phyloP scores from a whole-genome alignment of 2,329 filamentous ascomycete species.

The Cladosporium sp. region DNA sequence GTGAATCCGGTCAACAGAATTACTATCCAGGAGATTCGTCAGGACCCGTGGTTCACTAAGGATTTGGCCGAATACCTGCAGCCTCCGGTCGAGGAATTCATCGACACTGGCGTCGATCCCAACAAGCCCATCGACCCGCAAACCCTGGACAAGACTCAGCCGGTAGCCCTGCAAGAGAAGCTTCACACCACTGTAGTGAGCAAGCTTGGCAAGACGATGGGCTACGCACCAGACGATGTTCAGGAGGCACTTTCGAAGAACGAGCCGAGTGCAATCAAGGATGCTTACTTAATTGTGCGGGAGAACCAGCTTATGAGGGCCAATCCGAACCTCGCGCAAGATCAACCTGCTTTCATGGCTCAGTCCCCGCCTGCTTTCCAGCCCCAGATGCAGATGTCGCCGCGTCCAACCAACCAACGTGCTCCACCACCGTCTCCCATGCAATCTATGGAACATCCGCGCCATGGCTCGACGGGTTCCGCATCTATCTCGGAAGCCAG shows the following conservation, averaged over 20 bases:
- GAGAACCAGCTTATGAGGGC: conserved; percentile 97
- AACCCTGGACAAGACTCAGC: conserved; percentile 72
- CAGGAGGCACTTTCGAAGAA: conserved; percentile 86
- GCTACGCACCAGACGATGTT: conserved; percentile 89
- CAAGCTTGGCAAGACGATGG: conserved; percentile 97
- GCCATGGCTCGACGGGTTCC: conserved; percentile 30
- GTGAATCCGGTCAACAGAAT: conserved; percentile 92
- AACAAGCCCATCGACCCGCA: conserved; percentile 83
- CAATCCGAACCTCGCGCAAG: conserved; percentile 59
- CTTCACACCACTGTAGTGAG: conserved; percentile 88
- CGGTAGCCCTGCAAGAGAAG: conserved; percentile 75
- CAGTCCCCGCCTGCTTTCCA: conserved; percentile 50
- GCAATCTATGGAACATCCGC: conserved; percentile 11
- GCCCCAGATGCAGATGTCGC: conserved; percentile 26
- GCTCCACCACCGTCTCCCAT: conserved; percentile 21
- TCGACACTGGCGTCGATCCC: conserved; percentile 88
- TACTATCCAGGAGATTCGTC: conserved; percentile 86
- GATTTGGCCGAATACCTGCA: conserved; percentile 82
- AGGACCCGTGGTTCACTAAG: conserved; percentile 89
- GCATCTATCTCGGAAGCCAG: conserved; percentile 33
- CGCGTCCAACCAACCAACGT: conserved; percentile 29
- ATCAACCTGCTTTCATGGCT: conserved; percentile 49
- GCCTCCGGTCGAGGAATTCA: conserved; percentile 82
- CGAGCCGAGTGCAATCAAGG: conserved; percentile 96
- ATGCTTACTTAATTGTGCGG: conserved; percentile 94